Evolutionary conservation across 306 rosid species (phyloP).

Genomic region (Quercus aquifolioides): DNA sequence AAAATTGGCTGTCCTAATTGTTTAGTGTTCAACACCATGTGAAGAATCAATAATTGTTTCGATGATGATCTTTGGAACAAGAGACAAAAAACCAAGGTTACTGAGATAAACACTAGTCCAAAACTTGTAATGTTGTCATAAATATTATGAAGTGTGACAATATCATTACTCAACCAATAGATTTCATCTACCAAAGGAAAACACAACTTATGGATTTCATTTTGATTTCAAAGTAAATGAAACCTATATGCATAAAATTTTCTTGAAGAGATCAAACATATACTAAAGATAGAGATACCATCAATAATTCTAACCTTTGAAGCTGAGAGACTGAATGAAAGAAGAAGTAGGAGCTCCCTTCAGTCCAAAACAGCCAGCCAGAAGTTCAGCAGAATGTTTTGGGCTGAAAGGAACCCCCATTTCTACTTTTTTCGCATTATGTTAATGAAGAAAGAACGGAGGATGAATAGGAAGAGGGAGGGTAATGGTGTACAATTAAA

Average conservation of each 20-base stretch:
- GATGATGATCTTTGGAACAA: not conserved
- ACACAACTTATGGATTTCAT: not conserved
- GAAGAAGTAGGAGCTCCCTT: slow-evolving; percentile 82
- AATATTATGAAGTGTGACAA: too few relatives aligned
- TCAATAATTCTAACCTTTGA: not conserved
- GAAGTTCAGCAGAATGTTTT: slow-evolving; percentile 28
- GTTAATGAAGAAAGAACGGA: not conserved
- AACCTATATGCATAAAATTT: not conserved
- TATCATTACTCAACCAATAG: too few relatives aligned
- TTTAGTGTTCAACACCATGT: not conserved
- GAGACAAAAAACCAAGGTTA: not conserved
- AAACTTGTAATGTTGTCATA: too few relatives aligned
- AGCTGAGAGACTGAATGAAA: slow-evolving; percentile 25
- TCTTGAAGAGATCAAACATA: not conserved
- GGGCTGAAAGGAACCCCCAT: slow-evolving; percentile 60
- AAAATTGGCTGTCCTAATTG: not conserved
- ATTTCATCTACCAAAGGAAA: too few relatives aligned
- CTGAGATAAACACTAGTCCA: too few relatives aligned
- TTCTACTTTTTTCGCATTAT: slow-evolving; percentile 49
- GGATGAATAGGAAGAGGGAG: not conserved
- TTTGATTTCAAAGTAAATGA: not conserved
- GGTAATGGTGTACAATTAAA: not conserved
- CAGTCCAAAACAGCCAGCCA: slow-evolving; percentile 56
- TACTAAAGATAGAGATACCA: not conserved
- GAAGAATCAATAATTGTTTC: not conserved